Base-by-base conservation (phyloP, 208 protist species). In the Tritrichomonas musculus region DNA sequence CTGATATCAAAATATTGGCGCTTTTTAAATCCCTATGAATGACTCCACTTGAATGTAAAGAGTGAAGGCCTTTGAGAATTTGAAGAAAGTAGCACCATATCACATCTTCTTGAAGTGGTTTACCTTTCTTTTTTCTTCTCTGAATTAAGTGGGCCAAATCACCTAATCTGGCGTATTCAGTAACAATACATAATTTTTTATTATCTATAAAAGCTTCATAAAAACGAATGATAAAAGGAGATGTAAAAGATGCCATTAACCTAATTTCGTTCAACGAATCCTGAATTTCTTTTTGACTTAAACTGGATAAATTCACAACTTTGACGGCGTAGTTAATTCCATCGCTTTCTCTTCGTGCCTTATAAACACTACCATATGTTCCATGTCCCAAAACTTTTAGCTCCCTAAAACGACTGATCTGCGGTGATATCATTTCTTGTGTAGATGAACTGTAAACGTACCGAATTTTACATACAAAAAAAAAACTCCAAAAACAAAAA, bases 181-280 rank as follows among this genome's bases (percentile, higher is more conserved):
- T 97, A 11, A 96, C 94, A 77, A 97, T 96, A 50, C 93, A 95
- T 17, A 97, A 92, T 64, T 96, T 95, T 50, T 95, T 95, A 20
- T 95, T 88, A 39, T 96, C 95, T 27, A 96, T 92, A 55, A 96
- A 97, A 0, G 95, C 94, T 55, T 97, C 95, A 49, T 94, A 93
- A 77, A 96, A 97, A 50, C 88, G 17, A 41, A 96, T 95, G 25
- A 96, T 93, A 92, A 95, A 93, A 17, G 94, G 94, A 88, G 95
- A 94, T 33, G 36, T 66, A 0, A 97, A 41, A 30, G 92, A 96
- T 49, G 95, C 95, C n/a, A 97, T 94, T 22, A 97, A 33, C 41
- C 96, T 93, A 92, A 96, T 95, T 75, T 97, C 96, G 88, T 96
- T 97, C 33, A 96, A 92, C 22, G 95, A 94, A 50, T 97, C 96